Base-by-base conservation (phyloP, 306 rosid species). In the Vigna mungo region DNA sequence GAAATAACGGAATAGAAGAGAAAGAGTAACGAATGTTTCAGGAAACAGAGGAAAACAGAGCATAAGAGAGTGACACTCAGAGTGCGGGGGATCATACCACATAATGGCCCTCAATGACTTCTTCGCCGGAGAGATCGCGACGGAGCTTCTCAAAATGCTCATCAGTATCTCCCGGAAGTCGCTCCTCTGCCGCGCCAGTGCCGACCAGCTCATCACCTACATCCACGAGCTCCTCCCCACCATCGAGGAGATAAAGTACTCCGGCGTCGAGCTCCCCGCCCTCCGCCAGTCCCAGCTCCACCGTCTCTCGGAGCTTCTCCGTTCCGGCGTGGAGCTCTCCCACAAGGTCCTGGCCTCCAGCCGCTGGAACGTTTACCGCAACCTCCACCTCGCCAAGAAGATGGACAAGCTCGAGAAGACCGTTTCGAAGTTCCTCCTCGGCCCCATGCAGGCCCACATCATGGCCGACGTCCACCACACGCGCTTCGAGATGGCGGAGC, bases 361-460 rank as follows among this genome's bases (percentile, higher is more conserved):
- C 54, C 90, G 97, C 2, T 92, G 87, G 88, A 95, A 92, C 81
- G 82, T 95, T 20, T 95, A 89, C 92, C 89, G 72, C 87, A 92
- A 92, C 83, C 71, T 90, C 47, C 90, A 72, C 13, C 81, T 89
- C 0, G 88, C 91, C 5, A 74, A 82, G 16, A 92, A 92, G 67
- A 86, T 95, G 96, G 98, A 95, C 82, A 86, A 76, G 84, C 86
- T 95, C 1, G 96, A 92, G 32, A 90, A 87, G 87, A 84, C 25
- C 1, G 89, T 95, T 2, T 69, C 81, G 4, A 71, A 75, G 15
- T 92, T 92, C 74, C 0, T 95, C 0, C 61, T 85, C 13, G 91
- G 95, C 37, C 89, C 91, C 6, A 53, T 92, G 74, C 97, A 87
- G 81, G 87, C 82, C 11, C 90, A 89, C 54, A 79, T 92, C 32